A percentile compares a stretch with the other conserved stretches of the same genome.
Evolutionary conservation across 805 yeast genomes (phyloP).

Genomic region (Kazachstania kunashirensis): DNA sequence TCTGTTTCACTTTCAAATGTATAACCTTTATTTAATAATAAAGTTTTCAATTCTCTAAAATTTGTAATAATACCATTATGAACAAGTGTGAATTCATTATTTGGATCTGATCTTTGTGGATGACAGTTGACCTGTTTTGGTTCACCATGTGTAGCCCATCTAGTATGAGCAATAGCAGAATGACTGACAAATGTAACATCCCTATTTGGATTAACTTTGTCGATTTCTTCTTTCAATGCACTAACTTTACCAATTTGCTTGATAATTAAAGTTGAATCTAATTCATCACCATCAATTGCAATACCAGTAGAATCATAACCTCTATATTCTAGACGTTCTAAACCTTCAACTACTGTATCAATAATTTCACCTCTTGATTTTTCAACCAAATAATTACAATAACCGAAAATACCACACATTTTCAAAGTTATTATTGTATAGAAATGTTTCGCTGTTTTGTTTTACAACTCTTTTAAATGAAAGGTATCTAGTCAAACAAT

Average conservation of each 20-base stretch:
- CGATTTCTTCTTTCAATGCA: constrained; percentile 61
- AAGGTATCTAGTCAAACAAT: too few species aligned
- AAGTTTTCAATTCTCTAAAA: constrained; percentile 80
- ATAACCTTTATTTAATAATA: constrained; percentile 71
- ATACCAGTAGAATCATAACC: constrained; percentile 98
- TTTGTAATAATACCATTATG: constrained; percentile 98
- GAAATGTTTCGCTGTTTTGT: too few species aligned
- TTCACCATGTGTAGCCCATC: constrained; percentile 99
- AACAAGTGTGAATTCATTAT: constrained; percentile 79
- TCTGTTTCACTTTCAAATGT: constrained; percentile 88
- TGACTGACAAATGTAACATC: constrained; percentile 67
- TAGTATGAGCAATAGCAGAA: constrained; percentile 95
- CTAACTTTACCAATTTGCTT: constrained; percentile 89
- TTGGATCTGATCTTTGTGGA: constrained; percentile 84
- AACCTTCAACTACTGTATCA: constrained; percentile 79
- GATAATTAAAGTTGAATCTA: constrained; percentile 60
- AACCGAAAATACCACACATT: constrained; percentile 94
- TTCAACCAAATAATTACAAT: constrained; percentile 89
- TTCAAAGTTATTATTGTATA: too few species aligned
- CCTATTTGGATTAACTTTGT: constrained; percentile 42
- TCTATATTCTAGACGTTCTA: constrained; percentile 85
- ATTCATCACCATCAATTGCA: constrained; percentile 83
- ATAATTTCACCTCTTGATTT: constrained; percentile 87
- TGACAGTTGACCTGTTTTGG: constrained; percentile 84
- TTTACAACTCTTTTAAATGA: too few species aligned